Base-by-base conservation (phyloP, 2,329 filamentous ascomycete species). In the Fusarium hainanense region DNA sequence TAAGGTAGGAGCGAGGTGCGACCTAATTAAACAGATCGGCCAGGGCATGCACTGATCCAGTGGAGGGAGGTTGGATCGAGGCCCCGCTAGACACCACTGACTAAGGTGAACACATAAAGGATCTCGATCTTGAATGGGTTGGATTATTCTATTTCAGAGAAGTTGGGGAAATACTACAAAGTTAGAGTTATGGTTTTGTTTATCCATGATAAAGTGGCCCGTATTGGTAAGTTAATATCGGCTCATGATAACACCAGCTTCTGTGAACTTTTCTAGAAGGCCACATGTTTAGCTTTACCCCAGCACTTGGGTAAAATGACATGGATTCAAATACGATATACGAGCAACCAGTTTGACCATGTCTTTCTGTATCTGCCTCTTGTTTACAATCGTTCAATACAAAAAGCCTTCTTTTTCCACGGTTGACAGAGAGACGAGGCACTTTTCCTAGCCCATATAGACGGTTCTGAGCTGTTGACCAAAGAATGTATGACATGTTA, bases 21-120 rank as follows among this genome's bases (percentile, higher is more conserved):
- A 13, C 25, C 43, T 61, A 50, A 61, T 61, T 50, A 58, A 62
- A 59, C 25, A 51, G 46, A 51, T 56, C 32, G 51, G 41, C 51
- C 41, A 52, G 46, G 49, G 34, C 49, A 20, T 41, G 34, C 30
- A 32, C 14, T 49, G 44, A n/a, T 40, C 32, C 14, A 32, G 30
- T 49, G 44, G 54, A 58, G 44, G 54, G 58, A 37, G 46, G 54
- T 51, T 52, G 46, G 52, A 25, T 27, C 40, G 14, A 28, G 54
- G 54, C 46, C 58, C 59, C 54, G 54, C 59, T 47, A 52, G 30
- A 21, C 11, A 30, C 21, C 25, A 46, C 46, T 58, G 40, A 59
- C 32, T 32, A 51, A 47, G 54, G 37, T 44, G 13, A 49, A 42
- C n/a, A 47, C 13, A 55, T 41, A 20, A 13, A 25, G 21, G 21